These are phyloP conservation scores for Chenopodium berlandieri DNA, from an alignment of 148 eudicot species.

Conservation along the genomic window DNA sequence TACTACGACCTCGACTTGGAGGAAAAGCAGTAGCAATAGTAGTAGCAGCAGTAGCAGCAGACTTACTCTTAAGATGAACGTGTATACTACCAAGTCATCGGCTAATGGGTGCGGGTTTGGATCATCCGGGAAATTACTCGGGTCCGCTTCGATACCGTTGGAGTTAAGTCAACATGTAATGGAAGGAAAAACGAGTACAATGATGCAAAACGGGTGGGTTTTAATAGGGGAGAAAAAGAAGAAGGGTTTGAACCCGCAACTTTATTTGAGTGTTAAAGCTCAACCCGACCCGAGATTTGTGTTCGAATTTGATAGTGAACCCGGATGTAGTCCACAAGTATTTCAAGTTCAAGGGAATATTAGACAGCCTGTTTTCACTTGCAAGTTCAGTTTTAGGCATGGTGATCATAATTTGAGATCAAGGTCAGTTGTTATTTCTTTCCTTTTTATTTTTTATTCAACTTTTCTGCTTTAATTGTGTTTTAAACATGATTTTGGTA, in stretches of 20 bases:
- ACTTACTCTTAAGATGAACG: constrained; percentile 40
- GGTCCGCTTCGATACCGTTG: constrained; percentile 46
- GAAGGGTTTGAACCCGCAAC: constrained; percentile 22
- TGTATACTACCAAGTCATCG: constrained; percentile 14
- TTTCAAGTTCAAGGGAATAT: constrained; percentile 82
- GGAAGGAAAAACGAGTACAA: constrained; percentile 34
- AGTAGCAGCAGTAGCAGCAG: not conserved
- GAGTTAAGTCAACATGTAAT: constrained; percentile 33
- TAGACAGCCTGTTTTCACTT: constrained; percentile 82
- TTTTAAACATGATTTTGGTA: too few species aligned
- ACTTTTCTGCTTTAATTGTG: not conserved
- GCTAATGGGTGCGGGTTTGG: constrained; percentile 33
- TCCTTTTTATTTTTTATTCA: not conserved
- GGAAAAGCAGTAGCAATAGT: not conserved
- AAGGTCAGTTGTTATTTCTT: constrained; percentile 37
- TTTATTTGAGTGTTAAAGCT: constrained; percentile 61
- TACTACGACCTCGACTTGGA: constrained; percentile 33
- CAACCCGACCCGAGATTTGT: constrained; percentile 93
- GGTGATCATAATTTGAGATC: constrained; percentile 53
- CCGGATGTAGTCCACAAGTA: constrained; percentile 93
- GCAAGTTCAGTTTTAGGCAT: constrained; percentile 73
- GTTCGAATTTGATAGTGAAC: constrained; percentile 79
- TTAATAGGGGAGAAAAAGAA: constrained; percentile 30
- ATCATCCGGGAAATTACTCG: constrained; percentile 50
- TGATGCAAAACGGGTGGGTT: constrained; percentile 79